Conservation (phyloP, 805 yeast species). For the Wickerhamiella allomyrinae region DNA sequence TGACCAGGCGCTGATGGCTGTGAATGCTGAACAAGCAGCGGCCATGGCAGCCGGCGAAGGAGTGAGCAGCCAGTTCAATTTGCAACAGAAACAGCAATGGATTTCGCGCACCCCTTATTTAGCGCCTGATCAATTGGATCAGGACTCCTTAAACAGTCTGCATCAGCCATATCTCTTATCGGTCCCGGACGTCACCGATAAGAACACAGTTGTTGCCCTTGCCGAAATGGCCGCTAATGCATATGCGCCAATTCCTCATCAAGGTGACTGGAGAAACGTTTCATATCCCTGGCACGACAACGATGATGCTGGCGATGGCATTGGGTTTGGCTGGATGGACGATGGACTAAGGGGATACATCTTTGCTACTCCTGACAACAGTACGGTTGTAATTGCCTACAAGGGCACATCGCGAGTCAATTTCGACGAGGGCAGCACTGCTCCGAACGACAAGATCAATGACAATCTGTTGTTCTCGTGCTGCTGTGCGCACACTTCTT, state of each 20-base stretch:
- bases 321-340: slow-evolving; percentile 73
- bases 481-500: slow-evolving; percentile 87
- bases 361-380: slow-evolving; percentile 45
- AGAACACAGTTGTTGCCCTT: slow-evolving; percentile 53
- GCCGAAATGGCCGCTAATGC: slow-evolving; percentile 88
- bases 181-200: slow-evolving; percentile 66
- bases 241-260: slow-evolving; percentile 60
- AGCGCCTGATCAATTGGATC: background rate
- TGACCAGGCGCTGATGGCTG: background rate
- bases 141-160: too few species aligned
- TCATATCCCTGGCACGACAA: slow-evolving; percentile 10
- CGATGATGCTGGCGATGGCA: slow-evolving; percentile 29
- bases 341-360: slow-evolving; percentile 85
- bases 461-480: slow-evolving; percentile 86
- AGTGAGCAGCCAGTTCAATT: background rate
- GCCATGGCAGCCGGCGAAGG: background rate
- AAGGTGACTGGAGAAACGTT: slow-evolving; percentile 81
- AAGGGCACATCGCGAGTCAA: slow-evolving; percentile 89
- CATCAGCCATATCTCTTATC: slow-evolving; percentile 17
- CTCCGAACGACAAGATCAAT: slow-evolving; percentile 64
- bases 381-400: slow-evolving; percentile 57
- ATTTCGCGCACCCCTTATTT: background rate
- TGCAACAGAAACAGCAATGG: background rate
- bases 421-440: slow-evolving; percentile 40
- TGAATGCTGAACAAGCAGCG: background rate